Evolutionary conservation across 148 eudicot species (phyloP).

Genomic region (Rhododendron ferrugineum): DNA sequence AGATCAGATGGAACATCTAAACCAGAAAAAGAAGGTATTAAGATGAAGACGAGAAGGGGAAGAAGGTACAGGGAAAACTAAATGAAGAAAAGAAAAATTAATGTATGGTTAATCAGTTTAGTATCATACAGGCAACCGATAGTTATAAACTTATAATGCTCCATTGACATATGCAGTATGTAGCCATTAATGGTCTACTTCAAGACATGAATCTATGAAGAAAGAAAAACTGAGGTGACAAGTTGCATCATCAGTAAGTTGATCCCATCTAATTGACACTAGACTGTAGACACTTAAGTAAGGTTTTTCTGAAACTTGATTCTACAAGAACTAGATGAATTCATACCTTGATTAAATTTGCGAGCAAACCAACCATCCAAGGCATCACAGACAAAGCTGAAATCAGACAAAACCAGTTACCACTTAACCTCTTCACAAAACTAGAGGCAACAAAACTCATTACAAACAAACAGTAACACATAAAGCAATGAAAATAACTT

Average conservation of each 20-base stretch:
- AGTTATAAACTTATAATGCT: neutral
- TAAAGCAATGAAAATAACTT: neutral
- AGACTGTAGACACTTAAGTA: neutral
- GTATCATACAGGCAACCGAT: neutral
- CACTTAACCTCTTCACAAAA: neutral
- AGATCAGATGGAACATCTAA: neutral
- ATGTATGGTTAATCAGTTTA: neutral
- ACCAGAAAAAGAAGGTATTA: neutral
- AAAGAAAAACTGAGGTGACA: neutral
- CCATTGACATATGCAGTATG: neutral
- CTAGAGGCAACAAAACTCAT: neutral
- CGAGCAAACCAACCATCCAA: constrained; percentile 98
- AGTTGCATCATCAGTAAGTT: neutral
- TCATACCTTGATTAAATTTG: constrained; percentile 86
- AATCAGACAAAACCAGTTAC: constrained; percentile 14
- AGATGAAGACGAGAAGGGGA: neutral
- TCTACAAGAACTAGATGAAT: neutral
- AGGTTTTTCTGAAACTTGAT: neutral
- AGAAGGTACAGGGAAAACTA: neutral
- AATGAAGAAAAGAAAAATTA: neutral
- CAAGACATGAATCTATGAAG: neutral
- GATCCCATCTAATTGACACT: neutral
- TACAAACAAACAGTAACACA: neutral
- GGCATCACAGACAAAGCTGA: constrained; percentile 93
- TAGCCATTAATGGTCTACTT: neutral